Conservation (phyloP, 2,329 filamentous ascomycete species). For the Sporothrix pseudoabietina region DNA sequence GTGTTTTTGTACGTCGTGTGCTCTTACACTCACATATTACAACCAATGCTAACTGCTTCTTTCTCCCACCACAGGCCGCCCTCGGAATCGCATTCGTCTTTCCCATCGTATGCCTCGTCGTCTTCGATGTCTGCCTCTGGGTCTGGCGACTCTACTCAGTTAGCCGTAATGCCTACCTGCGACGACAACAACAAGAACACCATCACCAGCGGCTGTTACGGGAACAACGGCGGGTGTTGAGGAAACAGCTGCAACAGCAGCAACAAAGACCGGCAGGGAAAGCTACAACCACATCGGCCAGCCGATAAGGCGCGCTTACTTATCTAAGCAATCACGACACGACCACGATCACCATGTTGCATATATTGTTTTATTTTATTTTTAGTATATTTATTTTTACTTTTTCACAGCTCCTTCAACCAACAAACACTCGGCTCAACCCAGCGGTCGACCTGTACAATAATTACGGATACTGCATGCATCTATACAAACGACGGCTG, state of each 20-base stretch:
- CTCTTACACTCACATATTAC: too few relatives aligned
- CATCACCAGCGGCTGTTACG: slow-evolving; percentile 15
- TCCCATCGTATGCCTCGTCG: slow-evolving; percentile 52
- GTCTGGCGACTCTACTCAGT: slow-evolving; percentile 50
- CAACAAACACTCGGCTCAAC: background rate
- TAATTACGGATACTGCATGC: background rate
- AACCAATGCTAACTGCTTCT: slow-evolving; percentile 19
- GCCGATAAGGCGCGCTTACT: background rate
- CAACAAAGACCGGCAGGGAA: background rate
- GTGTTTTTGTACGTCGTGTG: slow-evolving; percentile 33
- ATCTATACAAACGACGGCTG: too few relatives aligned
- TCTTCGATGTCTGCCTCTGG: slow-evolving; percentile 57
- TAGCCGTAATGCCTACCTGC: slow-evolving; percentile 25
- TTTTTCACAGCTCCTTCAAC: too few relatives aligned
- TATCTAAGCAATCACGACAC: background rate
- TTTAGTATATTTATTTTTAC: too few relatives aligned
- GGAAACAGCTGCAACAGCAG: slow-evolving; percentile 12
- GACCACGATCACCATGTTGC: background rate
- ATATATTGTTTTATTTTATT: background rate
- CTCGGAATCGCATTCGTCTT: slow-evolving; percentile 52
- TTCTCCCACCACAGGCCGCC: slow-evolving; percentile 42
- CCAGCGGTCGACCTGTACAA: background rate
- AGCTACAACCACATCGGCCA: background rate
- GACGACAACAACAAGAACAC: slow-evolving; percentile 20
- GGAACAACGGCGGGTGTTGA: background rate